Evolutionary conservation across 768 basidiomycete genomes (phyloP).

Genomic region (Dacryopinax primogenitus): DNA sequence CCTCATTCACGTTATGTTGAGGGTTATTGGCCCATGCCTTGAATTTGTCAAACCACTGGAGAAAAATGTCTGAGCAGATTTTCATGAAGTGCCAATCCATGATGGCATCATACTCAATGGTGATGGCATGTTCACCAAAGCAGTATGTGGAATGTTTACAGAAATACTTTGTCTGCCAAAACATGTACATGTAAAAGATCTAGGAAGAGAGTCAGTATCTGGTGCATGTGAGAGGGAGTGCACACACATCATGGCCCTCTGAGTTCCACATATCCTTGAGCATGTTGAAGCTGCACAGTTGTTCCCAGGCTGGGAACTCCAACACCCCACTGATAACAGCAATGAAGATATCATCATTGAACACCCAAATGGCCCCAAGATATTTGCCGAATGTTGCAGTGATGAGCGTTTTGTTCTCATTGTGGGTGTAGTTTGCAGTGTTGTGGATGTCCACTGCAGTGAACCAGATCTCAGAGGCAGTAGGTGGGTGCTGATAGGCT

Average conservation of each 20-base stretch:
- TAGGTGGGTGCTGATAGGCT: background rate
- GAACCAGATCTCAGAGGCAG: background rate
- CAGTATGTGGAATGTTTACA: background rate
- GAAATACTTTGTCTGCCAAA: background rate
- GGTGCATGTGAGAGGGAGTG: background rate
- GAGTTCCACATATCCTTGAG: background rate
- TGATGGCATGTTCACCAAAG: too few species aligned
- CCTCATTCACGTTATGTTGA: background rate
- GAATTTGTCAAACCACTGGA: background rate
- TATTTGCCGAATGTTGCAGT: background rate
- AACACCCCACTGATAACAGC: background rate
- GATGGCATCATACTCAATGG: background rate
- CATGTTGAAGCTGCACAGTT: background rate
- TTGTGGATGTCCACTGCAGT: background rate
- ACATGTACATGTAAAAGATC: background rate
- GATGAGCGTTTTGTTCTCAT: background rate
- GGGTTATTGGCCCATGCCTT: background rate
- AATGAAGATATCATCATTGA: background rate
- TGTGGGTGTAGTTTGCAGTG: background rate
- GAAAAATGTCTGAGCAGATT: background rate
- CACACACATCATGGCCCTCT: background rate
- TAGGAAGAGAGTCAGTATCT: background rate
- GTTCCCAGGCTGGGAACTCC: background rate
- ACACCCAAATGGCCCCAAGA: background rate
- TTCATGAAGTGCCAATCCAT: background rate